phyloP scores from a whole-genome alignment of 2,329 filamentous ascomycete species.

The Cladosporium sp. region DNA sequence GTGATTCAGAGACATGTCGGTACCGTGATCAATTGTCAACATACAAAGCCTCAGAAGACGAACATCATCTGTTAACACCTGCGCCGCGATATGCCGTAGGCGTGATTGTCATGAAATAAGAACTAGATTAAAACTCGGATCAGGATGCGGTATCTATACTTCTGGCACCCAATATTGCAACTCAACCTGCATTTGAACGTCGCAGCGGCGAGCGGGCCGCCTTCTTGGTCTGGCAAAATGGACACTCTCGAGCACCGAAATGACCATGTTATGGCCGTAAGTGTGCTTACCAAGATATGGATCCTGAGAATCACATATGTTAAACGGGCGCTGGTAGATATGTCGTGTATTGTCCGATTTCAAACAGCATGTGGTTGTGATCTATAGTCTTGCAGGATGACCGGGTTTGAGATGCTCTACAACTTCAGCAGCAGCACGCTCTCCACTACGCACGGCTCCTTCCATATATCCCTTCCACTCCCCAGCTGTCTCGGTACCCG shows the following conservation, averaged over 20 bases:
- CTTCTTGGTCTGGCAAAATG: too few species aligned
- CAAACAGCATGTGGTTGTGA: neutral
- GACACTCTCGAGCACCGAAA: too few species aligned
- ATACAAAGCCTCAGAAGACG: neutral
- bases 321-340: neutral
- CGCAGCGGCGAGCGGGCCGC: too few species aligned
- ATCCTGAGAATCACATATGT: too few species aligned
- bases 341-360: neutral
- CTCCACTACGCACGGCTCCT: constrained; percentile 54
- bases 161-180: neutral
- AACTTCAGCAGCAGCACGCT: constrained; percentile 51
- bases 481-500: constrained; percentile 54
- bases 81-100: neutral
- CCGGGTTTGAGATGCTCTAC: constrained; percentile 25
- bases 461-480: constrained; percentile 63
- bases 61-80: neutral
- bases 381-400: constrained; percentile 19
- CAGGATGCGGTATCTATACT: neutral
- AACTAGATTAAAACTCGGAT: too few species aligned
- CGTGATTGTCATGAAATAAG: neutral
- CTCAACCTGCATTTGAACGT: neutral
- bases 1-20: neutral
- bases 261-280: too few species aligned
- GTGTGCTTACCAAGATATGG: too few species aligned
- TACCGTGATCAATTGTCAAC: neutral